Evolutionary conservation across 225 moss, liverwort and hornwort genomes (phyloP), one percentile per base, ranked within the genome.

Genomic region (Marchantia paleacea): DNA sequence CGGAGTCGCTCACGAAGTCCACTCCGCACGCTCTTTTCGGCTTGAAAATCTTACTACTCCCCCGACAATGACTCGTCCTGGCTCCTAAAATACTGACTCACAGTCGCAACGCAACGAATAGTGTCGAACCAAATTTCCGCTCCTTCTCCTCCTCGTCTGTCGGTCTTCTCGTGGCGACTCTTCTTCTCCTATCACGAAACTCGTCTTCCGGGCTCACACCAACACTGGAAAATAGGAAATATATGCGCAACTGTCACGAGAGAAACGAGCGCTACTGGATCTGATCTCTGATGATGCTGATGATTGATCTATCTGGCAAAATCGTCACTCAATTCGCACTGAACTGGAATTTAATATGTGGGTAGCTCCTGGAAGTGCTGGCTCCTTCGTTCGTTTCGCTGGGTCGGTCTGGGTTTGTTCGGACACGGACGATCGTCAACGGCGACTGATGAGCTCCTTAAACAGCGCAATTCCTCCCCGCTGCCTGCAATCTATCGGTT

Each of bases 211-310:
- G 65, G 78, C 78, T n/a, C 66, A 78, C 77, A 10, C 61, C 77
- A 77, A 63, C 30, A 63, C 49, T 63, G 11, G n/a, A 47, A 77
- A 75, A 62, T 77, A 39, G 47, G 49, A 14, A 63, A 76, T 20
- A 63, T 16, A 61, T 63, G 77, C 77, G 77, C 62, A 77, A 31
- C 77, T 58, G 61, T 55, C 74, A 74, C 74, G 15, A 54, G 54
- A 53, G 74, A 74, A 74, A n/a, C 55, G 55, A 52, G 50, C 72
- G 14, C 28, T 18, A 39, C n/a, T 51, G 72, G 39, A 72, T 72
- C 72, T 62, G 72, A 49, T 51, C 72, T 49, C 52, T 14, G 69
- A 39, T 69, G 31, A 30, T 13, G 29, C 39, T 39, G 31, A 12
- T 69, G 10, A 69, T 69, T 39, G 69, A 26, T 30, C 31, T 30